Base-by-base conservation (phyloP, 2,329 filamentous ascomycete genomes). In the Lachnellula occidentalis region DNA sequence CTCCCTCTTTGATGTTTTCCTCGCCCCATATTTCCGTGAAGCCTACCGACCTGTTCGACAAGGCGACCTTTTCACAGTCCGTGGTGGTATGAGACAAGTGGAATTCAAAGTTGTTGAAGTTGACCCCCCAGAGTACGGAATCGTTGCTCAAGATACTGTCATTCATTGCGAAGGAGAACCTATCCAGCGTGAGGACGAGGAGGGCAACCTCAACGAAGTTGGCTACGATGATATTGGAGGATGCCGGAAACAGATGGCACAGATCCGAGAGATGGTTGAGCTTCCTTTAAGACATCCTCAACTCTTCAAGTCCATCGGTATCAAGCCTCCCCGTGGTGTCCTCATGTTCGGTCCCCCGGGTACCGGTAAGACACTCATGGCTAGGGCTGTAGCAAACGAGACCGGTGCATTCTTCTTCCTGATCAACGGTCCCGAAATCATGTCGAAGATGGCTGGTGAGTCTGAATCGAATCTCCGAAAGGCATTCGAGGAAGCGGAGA, bases 371-470 rank as follows among this genome's bases (percentile, higher is more conserved):
- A 99, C 94, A 37, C 78, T 99, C 65, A 97, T 97, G 94, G 94
- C 94, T 69, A 90, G 94, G 74, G 94, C 94, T 61, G 94, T 99
- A 54, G 94, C 94, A 75, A 97, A 97, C 76, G 94, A 97, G 80
- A 97, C 94, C 34, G 94, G 94, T 67, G 92, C 92, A 48, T 97
- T 97, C 80, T 99, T 99, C 79, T 97, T 99, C 85, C 77, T 97
- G 61, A 97, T 99, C 83, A 97, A 97, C 76, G 92, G 94, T 62
- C 94, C 94, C 50, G 94, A 97, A 74, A 97, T 99, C 78, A 97
- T 99, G 94, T 96, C 92, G 56, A 97, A 97, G 84, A 97, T 97
- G 94, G 94, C 94, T 57, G 94, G 94, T 83, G 94, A 99, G 76
- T 97, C 94, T 56, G 94, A 97, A 74, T 97, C 92, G 57, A 97